Evolutionary conservation across 371 early-diverging fungal species (phyloP), one percentile per base, ranked within the genome.

Genomic region (Syncephalastrum sp.): DNA sequence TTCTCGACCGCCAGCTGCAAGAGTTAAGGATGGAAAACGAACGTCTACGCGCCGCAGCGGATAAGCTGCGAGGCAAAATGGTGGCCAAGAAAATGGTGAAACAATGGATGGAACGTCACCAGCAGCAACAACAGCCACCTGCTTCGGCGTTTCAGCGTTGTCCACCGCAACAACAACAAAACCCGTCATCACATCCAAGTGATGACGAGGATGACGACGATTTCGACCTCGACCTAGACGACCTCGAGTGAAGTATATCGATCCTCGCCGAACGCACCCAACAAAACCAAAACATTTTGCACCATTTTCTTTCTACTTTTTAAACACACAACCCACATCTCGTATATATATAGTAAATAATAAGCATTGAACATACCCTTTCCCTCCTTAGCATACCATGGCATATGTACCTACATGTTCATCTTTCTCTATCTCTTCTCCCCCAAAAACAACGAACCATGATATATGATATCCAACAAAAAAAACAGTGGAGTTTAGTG

Each of bases 61-160:
- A 85, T 59, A 75, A 70, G 29, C 54, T 85, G 29, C 75, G 79
- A 47, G 75, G 81, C 21, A 81, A 82, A 41, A 72, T 85, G 41
- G 79, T 82, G 10, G 84, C 82, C 23, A 77, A 76, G 55, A 83
- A 82, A 59, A 82, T 85, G 64, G 52, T 85, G 42, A 82, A 82
- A 58, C 71, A 83, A 55, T 72, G 79, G 68, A 68, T 74, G 42
- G 71, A 65, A 23, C 67, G 65, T 47, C 66, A 65, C 24, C 46
- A 50, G 12, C 52, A 65, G 27, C 54, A 42, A 68, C 45, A 59
- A 68, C 45, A 59, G 38, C 19, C 48, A 38, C 47, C 43, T 14
- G 23, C 42, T 16, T 43, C 23, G 42, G 25, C 51, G 23, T 33
- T 51, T 38, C 29, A 43, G 5, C 29, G 42, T 17, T 16, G 29